Conservation (phyloP, 352 stramenopile species). For the Pythium sp. region DNA sequence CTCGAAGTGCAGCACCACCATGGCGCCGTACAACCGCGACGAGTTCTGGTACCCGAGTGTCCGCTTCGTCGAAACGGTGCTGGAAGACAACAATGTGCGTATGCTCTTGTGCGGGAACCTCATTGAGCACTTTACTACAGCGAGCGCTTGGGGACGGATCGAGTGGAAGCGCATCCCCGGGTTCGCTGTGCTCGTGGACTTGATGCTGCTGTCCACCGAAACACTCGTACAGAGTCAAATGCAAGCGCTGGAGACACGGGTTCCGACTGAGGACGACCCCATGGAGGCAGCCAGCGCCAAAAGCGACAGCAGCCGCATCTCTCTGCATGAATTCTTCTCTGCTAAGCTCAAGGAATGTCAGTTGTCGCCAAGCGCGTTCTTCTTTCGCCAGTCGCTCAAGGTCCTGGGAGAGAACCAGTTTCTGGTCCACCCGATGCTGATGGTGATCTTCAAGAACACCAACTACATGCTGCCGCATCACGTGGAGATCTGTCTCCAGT, state of each 20-base stretch:
- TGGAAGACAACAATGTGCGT: constrained; percentile 33
- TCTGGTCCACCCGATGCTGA: constrained; percentile 58
- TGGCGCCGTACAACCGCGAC: constrained; percentile 42
- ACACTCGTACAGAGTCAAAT: constrained; percentile 43
- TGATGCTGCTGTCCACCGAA: constrained; percentile 39
- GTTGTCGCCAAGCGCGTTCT: constrained; percentile 32
- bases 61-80: constrained; percentile 31
- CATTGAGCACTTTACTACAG: constrained; percentile 49
- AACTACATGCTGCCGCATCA: constrained; percentile 73
- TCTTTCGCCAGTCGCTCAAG: constrained; percentile 50
- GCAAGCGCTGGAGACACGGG: constrained; percentile 33
- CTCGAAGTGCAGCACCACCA: constrained; percentile 44
- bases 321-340: constrained; percentile 38
- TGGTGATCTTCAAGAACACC: constrained; percentile 55
- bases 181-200: constrained; percentile 36
- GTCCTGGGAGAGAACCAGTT: constrained; percentile 48
- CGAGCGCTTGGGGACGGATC: constrained; percentile 38
- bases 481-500: constrained; percentile 65
- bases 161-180: constrained; percentile 71
- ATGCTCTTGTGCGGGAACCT: constrained; percentile 52
- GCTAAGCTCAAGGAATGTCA: constrained; percentile 24
- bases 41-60: constrained; percentile 38
- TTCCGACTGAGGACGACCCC: constrained; percentile 31
- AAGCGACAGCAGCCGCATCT: constrained; percentile 9
- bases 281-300: constrained; percentile 32